Evolutionary conservation across 306 rosid genomes (phyloP).

Genomic region (Nissolia schottii): DNA sequence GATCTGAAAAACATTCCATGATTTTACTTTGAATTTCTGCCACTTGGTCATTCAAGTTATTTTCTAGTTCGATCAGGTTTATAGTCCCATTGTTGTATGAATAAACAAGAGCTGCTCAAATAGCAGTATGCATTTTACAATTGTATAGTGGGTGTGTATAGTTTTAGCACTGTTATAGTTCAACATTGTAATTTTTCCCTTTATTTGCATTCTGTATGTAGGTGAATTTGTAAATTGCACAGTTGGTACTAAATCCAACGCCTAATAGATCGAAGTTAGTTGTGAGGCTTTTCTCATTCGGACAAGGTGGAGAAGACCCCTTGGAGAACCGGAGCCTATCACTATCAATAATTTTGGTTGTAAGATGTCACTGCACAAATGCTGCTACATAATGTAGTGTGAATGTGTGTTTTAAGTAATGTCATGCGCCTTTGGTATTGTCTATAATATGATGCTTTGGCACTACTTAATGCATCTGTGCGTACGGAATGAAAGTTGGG

Average conservation of each 20-base stretch:
- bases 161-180: not conserved
- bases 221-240: not conserved
- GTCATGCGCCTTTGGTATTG: not conserved
- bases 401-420: not conserved
- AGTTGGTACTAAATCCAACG: not conserved
- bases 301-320: not conserved
- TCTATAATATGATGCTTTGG: not conserved
- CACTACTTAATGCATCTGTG: not conserved
- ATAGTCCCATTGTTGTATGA: constrained; percentile 1
- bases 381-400: not conserved
- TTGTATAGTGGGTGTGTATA: constrained; percentile 3
- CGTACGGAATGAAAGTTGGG: not conserved
- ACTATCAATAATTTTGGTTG: not conserved
- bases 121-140: not conserved
- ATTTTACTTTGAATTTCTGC: not conserved
- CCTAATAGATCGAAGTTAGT: not conserved
- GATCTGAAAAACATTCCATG: not conserved
- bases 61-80: constrained; percentile 20
- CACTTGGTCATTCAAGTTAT: not conserved
- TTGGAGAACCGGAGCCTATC: not conserved
- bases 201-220: not conserved
- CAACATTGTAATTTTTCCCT: not conserved
- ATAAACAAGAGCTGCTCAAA: constrained; percentile 11
- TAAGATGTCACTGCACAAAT: not conserved
- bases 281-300: not conserved